Conservation (phyloP, 2,329 filamentous ascomycete genomes). For the Arthrobotrys sinensis region DNA sequence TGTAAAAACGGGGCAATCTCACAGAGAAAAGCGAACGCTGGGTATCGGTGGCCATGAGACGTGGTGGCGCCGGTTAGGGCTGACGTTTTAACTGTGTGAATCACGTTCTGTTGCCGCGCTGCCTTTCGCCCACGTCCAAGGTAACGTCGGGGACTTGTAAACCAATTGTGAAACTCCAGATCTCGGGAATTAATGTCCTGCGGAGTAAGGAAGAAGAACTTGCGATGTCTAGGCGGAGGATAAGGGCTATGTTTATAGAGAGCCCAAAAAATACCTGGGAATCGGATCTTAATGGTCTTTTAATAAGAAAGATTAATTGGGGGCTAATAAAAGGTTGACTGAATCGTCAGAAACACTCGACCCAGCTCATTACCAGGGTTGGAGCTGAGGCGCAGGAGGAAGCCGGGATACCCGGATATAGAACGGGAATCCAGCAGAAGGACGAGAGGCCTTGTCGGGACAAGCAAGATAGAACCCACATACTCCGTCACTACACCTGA, state of each 20-base stretch:
- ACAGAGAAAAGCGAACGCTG: conserved; percentile 44
- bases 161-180: background rate
- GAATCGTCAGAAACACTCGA: conserved; percentile 15
- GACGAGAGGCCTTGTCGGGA: conserved; percentile 8
- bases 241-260: conserved; percentile 40
- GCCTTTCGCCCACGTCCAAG: background rate
- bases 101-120: conserved; percentile 13
- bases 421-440: conserved; percentile 37
- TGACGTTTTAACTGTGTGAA: conserved; percentile 10
- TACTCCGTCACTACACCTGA: conserved; percentile 1
- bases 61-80: conserved; percentile 11
- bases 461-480: conserved; percentile 7
- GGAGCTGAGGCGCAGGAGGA: conserved; percentile 48
- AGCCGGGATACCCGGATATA: conserved; percentile 54
- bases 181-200: conserved; percentile 2
- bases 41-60: conserved; percentile 24
- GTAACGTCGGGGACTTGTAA: background rate
- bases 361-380: conserved; percentile 36
- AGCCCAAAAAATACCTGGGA: conserved; percentile 29
- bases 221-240: conserved; percentile 23
- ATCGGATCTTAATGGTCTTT: conserved; percentile 20
- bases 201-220: background rate
- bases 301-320: conserved; percentile 35
- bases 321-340: conserved; percentile 34
- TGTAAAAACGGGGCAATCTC: conserved; percentile 40